Evolutionary conservation across 441 rosid species (phyloP), one percentile per base, ranked within the genome.

Genomic region (Populus hybrid): DNA sequence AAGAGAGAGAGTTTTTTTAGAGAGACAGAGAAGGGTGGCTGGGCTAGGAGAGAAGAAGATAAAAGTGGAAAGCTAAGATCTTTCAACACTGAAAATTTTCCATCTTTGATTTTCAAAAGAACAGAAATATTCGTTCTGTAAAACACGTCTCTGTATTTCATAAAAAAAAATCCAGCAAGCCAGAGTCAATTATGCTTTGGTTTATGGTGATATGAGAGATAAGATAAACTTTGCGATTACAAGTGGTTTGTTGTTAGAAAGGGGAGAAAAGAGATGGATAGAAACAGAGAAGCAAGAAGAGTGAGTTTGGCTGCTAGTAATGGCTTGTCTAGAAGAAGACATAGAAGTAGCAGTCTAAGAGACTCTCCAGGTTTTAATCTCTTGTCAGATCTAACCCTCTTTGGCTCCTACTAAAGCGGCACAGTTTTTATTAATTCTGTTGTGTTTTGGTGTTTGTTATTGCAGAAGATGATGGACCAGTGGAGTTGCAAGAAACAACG

Each of bases 261-360:
- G 36, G 34, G 68, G 6, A 20, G 36, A 69, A 46, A 54, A 26
- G 75, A 50, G 57, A 95, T 95, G 99, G 99, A 95, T 83, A 88
- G 98, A 85, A 90, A 82, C 86, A 87, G 98, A 83, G 98, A 95
- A 79, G 90, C 91, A 76, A 89, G 95, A 79, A 86, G 98, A 86
- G 90, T 88, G 20, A 87, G 88, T 72, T 82, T 89, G 91, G 93
- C 95, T 57, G 85, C 92, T 50, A 84, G 92, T 14, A 92, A 90
- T 86, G 97, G 95, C 74, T 80, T 90, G 77, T 74, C 97, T 6
- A 82, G 98, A 68, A 86, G 99, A 73, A 78, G 98, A 71, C 95
- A 90, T 77, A 84, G 99, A 71, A 87, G 88, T 72, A 83, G 85
- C 68, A 87, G 88, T 80, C 89, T 89, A 67, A 89, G 97, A 82